phyloP scores from a whole-genome alignment of 108 stramenopile species.

The Epithemia pelagica region DNA sequence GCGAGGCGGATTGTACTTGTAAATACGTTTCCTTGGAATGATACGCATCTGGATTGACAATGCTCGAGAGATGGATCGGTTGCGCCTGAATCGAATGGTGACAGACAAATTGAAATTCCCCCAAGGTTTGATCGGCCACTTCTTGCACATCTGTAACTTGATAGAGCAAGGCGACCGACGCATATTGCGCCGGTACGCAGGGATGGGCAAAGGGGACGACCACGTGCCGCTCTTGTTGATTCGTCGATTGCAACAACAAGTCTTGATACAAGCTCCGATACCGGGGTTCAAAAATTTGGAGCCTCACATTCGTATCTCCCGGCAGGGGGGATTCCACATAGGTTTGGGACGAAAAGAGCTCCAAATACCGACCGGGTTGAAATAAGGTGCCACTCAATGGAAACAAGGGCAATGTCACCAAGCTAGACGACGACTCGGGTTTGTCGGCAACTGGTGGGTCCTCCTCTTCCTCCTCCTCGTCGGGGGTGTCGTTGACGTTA shows the following conservation, averaged over 20 bases:
- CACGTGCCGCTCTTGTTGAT: background rate
- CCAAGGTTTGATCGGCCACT: constrained; percentile 18
- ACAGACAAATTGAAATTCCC: constrained; percentile 11
- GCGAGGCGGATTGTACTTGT: constrained; percentile 1
- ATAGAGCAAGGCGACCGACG: constrained; percentile 13
- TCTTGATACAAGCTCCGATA: constrained; percentile 36
- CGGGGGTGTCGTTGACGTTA: background rate
- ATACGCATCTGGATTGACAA: constrained; percentile 15
- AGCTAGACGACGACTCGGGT: no score
- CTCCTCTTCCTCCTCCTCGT: background rate
- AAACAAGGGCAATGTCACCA: background rate
- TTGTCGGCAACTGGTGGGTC: no score
- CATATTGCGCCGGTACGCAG: constrained; percentile 12
- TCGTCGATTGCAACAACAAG: constrained; percentile 3
- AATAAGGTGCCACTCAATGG: background rate
- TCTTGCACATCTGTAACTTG: constrained; percentile 9
- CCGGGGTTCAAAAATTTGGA: constrained; percentile 36
- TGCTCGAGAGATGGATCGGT: constrained; percentile 7
- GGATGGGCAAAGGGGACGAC: constrained; percentile 24
- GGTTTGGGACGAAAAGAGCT: background rate
- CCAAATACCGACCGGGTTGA: background rate
- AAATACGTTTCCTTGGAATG: constrained; percentile 15
- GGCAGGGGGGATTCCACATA: background rate
- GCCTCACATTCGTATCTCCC: constrained; percentile 7
- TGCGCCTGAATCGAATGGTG: constrained; percentile 10